phyloP scores from a whole-genome alignment of 1,139 yeast species.

The Hansenula sp. region DNA sequence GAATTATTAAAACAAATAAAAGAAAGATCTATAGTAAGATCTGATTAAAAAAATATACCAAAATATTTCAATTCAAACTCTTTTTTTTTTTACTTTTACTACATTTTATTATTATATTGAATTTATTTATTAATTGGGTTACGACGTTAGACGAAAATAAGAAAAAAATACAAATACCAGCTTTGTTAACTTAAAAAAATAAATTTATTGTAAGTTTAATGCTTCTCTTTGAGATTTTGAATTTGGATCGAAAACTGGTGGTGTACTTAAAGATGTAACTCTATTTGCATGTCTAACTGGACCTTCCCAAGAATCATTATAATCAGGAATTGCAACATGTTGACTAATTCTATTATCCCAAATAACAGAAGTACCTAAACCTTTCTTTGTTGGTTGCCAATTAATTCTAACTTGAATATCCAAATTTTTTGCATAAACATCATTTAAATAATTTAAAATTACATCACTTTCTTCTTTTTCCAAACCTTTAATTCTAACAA shows the following conservation, averaged over 20 bases:
- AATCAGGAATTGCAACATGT: constrained; percentile 13
- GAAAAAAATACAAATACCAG: too few species aligned
- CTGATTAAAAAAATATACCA: neutral
- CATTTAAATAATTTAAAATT: neutral
- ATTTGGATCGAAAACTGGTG: constrained; percentile 8
- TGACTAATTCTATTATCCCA: constrained; percentile 13
- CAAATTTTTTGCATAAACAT: neutral
- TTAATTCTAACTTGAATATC: constrained; percentile 2
- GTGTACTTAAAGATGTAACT: constrained; percentile 13
- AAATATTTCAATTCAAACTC: too few species aligned
- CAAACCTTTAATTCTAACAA: constrained; percentile 25
- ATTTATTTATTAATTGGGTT: too few species aligned
- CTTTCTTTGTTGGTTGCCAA: constrained; percentile 2
- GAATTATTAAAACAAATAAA: constrained; percentile 11
- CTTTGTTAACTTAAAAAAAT: too few species aligned
- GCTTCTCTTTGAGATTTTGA: constrained; percentile 17
- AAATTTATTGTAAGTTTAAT: constrained; percentile 36
- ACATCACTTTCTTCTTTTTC: neutral
- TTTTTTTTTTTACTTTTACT: too few species aligned
- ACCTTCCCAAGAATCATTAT: constrained; percentile 21
- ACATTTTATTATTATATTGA: too few species aligned
- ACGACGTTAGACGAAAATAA: too few species aligned
- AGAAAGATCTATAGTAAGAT: constrained; percentile 1
- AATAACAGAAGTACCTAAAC: constrained; percentile 9
- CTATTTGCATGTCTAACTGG: constrained; percentile 15